Evolutionary conservation across 495 filamentous ascomycete genomes (phyloP), one percentile per base, ranked within the genome.

Genomic region (Aspergillus conjunctus): DNA sequence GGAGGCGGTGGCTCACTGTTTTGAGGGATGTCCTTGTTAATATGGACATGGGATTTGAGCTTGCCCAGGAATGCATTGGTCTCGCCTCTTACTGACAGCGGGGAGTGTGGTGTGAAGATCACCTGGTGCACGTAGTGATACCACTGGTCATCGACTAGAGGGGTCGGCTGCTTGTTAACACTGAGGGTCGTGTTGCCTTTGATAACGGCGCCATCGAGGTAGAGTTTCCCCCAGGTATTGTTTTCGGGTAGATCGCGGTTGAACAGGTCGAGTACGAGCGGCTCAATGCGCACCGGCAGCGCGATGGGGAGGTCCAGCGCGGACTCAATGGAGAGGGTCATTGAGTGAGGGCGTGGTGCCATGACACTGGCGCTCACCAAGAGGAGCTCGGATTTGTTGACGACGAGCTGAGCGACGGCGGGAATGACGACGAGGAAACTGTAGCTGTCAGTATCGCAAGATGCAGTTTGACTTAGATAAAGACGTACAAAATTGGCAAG

Each of bases 391-490:
- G 74, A 76, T 43, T 72, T 71, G 63, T 76, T 65, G 26, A 79
- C 71, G 41, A 80, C 70, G 30, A 71, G 59, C 53, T 79, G 78
- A 0, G 78, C 75, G 51, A 80, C 70, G 52, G 74, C 75, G 3
- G 78, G 78, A 20, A 80, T 73, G 43, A 71, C 64, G 50, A 77
- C 62, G 4, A 77, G 60, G 68, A 80, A 80, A 60, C 78, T 80
- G 51, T 14, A 1, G 18, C 6, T 8, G 39, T 60, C 32, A 22
- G 46, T 49, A n/a, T 39, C 31, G 10, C 31, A 7, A 7, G 11
- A 32, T 43, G 41, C 15, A 39, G 15, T 22, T 3, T 5, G 2
- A 41, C n/a, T 21, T 1, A 9, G 8, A 52, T 31, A 31, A 46
- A 14, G 11, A 65, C 72, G 60, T 68, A 75, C 72, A 78, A 73